phyloP scores from a whole-genome alignment of 345 rosid species.

The Eutrema heterophyllum region DNA sequence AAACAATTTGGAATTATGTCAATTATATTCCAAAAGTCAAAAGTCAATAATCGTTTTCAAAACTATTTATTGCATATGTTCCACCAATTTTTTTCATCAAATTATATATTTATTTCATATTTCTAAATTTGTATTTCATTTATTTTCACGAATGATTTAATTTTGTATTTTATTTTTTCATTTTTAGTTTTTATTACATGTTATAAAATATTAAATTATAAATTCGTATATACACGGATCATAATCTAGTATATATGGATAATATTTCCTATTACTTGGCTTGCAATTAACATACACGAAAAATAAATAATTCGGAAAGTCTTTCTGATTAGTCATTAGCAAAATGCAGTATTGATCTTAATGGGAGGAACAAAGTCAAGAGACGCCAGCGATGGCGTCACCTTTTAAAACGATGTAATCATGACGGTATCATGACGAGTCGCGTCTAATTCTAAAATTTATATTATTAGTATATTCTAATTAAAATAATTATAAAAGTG shows the following conservation, averaged over 20 bases:
- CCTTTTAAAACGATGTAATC: conserved; percentile 11
- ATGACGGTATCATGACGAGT: not conserved
- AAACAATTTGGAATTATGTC: too few species aligned
- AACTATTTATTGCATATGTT: too few species aligned
- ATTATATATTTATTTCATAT: too few species aligned
- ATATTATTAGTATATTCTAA: not conserved
- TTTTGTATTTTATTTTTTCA: too few species aligned
- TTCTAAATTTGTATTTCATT: too few species aligned
- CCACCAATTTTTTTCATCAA: too few species aligned
- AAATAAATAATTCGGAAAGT: not conserved
- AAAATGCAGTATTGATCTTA: not conserved
- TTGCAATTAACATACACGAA: not conserved
- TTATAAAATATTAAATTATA: too few species aligned
- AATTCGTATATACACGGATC: too few species aligned
- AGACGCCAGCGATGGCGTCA: conserved; percentile 28
- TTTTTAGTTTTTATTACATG: too few species aligned
- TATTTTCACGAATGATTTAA: too few species aligned
- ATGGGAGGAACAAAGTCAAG: conserved; percentile 5
- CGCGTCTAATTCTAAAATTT: not conserved
- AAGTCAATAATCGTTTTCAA: too few species aligned
- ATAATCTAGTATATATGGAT: not conserved
- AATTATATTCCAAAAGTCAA: too few species aligned
- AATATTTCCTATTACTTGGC: not conserved
- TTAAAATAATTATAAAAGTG: not conserved
- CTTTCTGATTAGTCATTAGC: not conserved